Base-by-base conservation (phyloP, 805 yeast genomes). In the Saturnispora besseyi region DNA sequence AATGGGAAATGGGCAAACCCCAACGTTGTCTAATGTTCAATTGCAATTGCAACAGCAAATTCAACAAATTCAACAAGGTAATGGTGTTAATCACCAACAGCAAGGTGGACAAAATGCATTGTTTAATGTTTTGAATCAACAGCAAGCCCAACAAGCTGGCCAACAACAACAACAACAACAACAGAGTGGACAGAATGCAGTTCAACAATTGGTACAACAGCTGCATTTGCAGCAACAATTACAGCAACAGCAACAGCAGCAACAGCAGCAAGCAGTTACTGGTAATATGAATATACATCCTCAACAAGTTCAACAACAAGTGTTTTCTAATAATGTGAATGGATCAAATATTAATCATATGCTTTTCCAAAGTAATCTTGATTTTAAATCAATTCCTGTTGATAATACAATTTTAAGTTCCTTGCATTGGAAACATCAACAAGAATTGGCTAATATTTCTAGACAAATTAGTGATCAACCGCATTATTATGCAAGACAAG, bases 401-500 rank as follows among this genome's bases (percentile, higher is more conserved):
- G 81, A 72, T 54, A 62, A 60, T 44, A 34, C 60, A 28, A 58
- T 60, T 50, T 61, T 62, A 53, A 64, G 54, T 42, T 69, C 82
- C 3, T 57, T 72, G 8, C 75, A 76, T 58, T 87, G 95, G 96
- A 84, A 81, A 64, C 90, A 85, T 62, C 96, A 87, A 67, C 68
- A 72, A 44, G 88, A 82, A 62, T 72, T 88, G 51, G 82, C 80
- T 29, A 87, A 81, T 54, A 64, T 84, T 45, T 83, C 93, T 4
- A 77, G 93, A 63, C 53, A 50, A 42, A 75, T 71, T 53, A 76
- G 86, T 30, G 78, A 76, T 58, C 64, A 77, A 26, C 86, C 95
- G 3, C 96, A 87, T 66, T 82, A 75, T 60, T 87, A 86, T 67
- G 96, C 96, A 4, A 76, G 95, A 52, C 80, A 81, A 55, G 89